Percentiles rank a stretch among this genome's conserved stretches.
These are phyloP conservation scores for Bassia scoparia DNA, from an alignment of 148 eudicot genomes.

Conservation along the genomic window DNA sequence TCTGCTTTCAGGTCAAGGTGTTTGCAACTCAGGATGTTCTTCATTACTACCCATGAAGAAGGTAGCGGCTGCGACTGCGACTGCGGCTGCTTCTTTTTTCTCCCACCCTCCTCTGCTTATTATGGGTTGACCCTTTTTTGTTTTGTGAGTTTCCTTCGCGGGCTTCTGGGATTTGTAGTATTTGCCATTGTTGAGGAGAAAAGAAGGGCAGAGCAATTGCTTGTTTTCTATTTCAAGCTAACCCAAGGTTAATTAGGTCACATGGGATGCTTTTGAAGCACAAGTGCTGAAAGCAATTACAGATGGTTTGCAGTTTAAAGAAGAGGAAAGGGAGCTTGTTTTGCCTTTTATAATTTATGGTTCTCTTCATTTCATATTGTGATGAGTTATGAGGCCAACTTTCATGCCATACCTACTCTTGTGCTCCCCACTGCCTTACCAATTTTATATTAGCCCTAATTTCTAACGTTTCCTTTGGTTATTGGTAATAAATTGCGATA, in stretches of 20 bases:
- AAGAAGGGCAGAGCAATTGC: not conserved
- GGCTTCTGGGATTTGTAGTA: slow-evolving; percentile 49
- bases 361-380: slow-evolving; percentile 3
- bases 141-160: slow-evolving; percentile 36
- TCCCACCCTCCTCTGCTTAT: not conserved
- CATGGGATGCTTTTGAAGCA: slow-evolving; percentile 31
- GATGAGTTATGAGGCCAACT: slow-evolving; percentile 9
- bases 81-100: slow-evolving; percentile 4
- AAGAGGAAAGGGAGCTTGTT: slow-evolving; percentile 1
- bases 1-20: slow-evolving; percentile 62
- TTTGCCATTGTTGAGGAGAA: slow-evolving; percentile 47
- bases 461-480: too few species aligned
- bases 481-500: too few species aligned
- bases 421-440: too few species aligned
- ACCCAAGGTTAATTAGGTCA: slow-evolving; percentile 24
- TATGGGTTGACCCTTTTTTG: slow-evolving; percentile 12
- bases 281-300: slow-evolving; percentile 21
- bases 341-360: slow-evolving; percentile 21
- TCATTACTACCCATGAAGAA: slow-evolving; percentile 72
- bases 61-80: not conserved
- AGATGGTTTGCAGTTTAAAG: slow-evolving; percentile 16
- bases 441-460: too few species aligned
- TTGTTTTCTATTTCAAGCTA: slow-evolving; percentile 20
- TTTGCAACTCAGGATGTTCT: slow-evolving; percentile 77
- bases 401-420: too few species aligned